These are phyloP conservation scores for Naegleria fowleri DNA, from an alignment of 208 protist genomes.

Conservation along the genomic window DNA sequence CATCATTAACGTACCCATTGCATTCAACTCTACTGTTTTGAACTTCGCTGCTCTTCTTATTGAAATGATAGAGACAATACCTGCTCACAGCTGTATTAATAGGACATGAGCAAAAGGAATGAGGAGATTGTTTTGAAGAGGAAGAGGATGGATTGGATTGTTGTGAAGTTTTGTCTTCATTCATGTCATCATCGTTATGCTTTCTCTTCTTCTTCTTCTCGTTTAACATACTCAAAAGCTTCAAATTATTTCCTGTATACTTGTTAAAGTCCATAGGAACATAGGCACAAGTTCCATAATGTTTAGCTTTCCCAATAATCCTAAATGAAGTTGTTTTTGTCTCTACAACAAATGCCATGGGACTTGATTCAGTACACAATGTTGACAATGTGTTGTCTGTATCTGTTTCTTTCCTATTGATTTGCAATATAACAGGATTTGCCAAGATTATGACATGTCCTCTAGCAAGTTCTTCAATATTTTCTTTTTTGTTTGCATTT, in stretches of 20 bases:
- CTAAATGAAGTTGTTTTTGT: not conserved
- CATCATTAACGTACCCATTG: not conserved
- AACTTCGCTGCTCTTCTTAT: not conserved
- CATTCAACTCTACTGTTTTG: constrained; percentile 6
- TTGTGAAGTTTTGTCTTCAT: not conserved
- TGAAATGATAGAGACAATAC: not conserved
- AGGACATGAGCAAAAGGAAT: not conserved
- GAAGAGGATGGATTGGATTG: no score
- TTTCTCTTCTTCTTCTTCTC: not conserved
- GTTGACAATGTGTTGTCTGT: not conserved
- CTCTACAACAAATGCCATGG: not conserved
- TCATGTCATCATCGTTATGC: not conserved
- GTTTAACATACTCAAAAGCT: not conserved
- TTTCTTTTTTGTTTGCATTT: not conserved
- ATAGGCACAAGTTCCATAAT: not conserved
- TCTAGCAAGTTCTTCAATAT: not conserved
- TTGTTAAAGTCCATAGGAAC: not conserved
- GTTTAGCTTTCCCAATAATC: not conserved
- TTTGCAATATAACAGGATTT: not conserved
- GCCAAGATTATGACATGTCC: not conserved
- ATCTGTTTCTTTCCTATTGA: not conserved
- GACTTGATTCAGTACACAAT: not conserved
- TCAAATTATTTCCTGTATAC: not conserved
- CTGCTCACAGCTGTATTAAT: not conserved
- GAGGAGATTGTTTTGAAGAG: no score